Evolutionary conservation across 345 rosid genomes (phyloP).

Genomic region (Eucalyptus albens): DNA sequence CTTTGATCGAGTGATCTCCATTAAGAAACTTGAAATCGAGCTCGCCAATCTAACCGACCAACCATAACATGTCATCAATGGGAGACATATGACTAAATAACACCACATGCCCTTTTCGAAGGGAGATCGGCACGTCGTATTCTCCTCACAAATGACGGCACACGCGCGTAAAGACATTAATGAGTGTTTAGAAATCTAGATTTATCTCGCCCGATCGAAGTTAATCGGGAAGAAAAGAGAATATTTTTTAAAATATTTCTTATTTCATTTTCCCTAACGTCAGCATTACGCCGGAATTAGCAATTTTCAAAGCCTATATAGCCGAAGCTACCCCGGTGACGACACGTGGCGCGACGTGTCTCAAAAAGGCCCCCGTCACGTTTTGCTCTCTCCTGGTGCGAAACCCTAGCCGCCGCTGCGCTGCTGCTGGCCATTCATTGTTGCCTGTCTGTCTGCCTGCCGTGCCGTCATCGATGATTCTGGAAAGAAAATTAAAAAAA

Average conservation of each 20-base stretch:
- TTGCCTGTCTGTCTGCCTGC: no score
- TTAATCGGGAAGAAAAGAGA: neutral
- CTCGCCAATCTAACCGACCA: fast-evolving
- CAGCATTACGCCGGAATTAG: neutral
- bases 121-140: fast-evolving
- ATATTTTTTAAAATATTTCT: no score
- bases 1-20: fast-evolving
- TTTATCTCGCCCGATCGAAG: neutral
- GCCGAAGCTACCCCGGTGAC: neutral
- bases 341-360: neutral
- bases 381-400: neutral
- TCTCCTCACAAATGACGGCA: fast-evolving
- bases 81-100: no score
- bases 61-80: fast-evolving
- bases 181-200: neutral
- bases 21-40: neutral
- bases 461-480: neutral
- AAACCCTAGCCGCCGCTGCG: neutral
- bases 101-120: fast-evolving
- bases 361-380: neutral
- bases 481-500: neutral
- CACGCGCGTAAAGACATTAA: fast-evolving
- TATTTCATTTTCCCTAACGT: neutral
- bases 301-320: no score
- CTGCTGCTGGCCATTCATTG: no score